phyloP scores from a whole-genome alignment of 2,329 filamentous ascomycete species.

The Rhynchosporium agropyri region DNA sequence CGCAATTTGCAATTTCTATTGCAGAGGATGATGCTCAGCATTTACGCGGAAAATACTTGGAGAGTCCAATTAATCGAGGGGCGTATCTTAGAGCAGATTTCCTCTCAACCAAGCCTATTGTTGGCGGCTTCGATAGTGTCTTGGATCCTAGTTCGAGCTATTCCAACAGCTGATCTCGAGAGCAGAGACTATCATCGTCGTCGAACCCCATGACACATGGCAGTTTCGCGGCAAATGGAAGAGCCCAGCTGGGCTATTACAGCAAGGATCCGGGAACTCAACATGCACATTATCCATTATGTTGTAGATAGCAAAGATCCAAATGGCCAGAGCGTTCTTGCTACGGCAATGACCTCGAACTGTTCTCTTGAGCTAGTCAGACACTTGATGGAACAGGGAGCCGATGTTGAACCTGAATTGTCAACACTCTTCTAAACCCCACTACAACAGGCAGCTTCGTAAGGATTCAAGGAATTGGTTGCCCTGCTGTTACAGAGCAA shows the following conservation, averaged over 20 bases:
- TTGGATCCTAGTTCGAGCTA: not conserved
- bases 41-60: too few relatives aligned
- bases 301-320: not conserved
- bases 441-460: too few relatives aligned
- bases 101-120: too few relatives aligned
- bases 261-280: too few relatives aligned
- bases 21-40: too few relatives aligned
- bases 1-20: too few relatives aligned
- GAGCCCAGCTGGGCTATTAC: not conserved
- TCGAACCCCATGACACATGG: not conserved
- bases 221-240: not conserved
- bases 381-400: not conserved
- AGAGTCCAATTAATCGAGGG: too few relatives aligned
- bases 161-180: not conserved
- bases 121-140: too few relatives aligned
- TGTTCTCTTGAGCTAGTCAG: not conserved
- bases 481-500: too few relatives aligned
- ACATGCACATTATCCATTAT: too few relatives aligned
- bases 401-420: not conserved
- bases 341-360: not conserved
- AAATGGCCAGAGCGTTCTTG: not conserved
- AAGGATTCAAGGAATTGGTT: too few relatives aligned
- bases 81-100: too few relatives aligned
- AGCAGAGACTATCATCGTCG: not conserved
- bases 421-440: not conserved